These are phyloP conservation scores for Taiwanofungus camphoratus DNA, from an alignment of 1,284 basidiomycete genomes.

Conservation along the genomic window DNA sequence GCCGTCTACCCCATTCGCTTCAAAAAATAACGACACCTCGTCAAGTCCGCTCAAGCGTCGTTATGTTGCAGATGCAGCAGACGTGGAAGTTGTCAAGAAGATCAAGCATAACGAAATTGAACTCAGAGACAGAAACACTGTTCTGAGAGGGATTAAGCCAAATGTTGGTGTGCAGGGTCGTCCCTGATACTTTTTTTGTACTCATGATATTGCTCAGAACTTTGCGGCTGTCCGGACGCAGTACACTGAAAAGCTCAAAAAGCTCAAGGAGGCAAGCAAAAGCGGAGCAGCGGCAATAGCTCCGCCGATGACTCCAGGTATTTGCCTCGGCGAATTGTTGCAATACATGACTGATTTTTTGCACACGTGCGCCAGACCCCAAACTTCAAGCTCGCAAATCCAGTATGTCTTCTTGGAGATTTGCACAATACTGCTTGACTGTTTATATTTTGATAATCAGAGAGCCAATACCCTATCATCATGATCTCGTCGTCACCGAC, in stretches of 20 bases:
- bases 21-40: constrained; percentile 31
- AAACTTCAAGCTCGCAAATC: constrained; percentile 57
- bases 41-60: constrained; percentile 61
- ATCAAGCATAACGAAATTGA: constrained; percentile 72
- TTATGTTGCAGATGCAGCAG: constrained; percentile 74
- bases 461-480: constrained; percentile 84
- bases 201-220: constrained; percentile 42
- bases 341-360: not conserved
- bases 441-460: too few species aligned
- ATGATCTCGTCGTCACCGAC: constrained; percentile 96
- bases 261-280: constrained; percentile 57
- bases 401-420: constrained; percentile 47
- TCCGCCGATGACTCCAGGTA: constrained; percentile 33
- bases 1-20: constrained; percentile 33
- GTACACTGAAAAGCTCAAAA: constrained; percentile 74
- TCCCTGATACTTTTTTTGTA: not conserved
- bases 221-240: constrained; percentile 58
- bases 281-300: constrained; percentile 35
- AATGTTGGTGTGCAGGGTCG: constrained; percentile 44
- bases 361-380: constrained; percentile 37
- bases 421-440: too few species aligned
- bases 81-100: constrained; percentile 80
- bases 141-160: constrained; percentile 69
- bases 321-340: not conserved
- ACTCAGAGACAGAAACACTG: constrained; percentile 68